phyloP scores from a whole-genome alignment of 78 protist genomes.

The Parvularia atlantis region DNA sequence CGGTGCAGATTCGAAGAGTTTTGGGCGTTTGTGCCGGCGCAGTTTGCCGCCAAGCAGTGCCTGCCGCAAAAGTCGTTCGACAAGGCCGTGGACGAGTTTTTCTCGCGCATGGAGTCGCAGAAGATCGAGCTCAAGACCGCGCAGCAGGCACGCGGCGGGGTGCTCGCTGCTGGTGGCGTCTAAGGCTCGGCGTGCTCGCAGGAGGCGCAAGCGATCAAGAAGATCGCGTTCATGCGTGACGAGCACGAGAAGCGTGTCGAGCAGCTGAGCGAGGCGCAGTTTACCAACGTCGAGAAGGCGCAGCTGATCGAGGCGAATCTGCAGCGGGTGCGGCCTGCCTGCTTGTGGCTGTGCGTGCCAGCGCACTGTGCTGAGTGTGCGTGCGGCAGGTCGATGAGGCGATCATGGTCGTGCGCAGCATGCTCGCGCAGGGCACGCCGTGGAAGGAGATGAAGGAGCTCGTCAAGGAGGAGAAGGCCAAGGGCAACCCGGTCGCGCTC shows the following conservation, averaged over 20 bases:
- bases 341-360: background rate
- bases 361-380: background rate
- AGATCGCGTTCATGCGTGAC: slow-evolving; percentile 50
- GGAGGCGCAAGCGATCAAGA: slow-evolving; percentile 40
- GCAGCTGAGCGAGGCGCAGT: slow-evolving; percentile 40
- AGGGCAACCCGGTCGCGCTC: slow-evolving; percentile 27
- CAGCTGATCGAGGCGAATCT: slow-evolving; percentile 28
- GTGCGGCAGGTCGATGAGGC: slow-evolving; percentile 46
- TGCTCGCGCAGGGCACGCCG: slow-evolving; percentile 42
- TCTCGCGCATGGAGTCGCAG: slow-evolving; percentile 59
- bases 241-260: slow-evolving; percentile 64
- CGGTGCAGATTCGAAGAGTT: slow-evolving; percentile 54
- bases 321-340: slow-evolving; percentile 44
- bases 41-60: slow-evolving; percentile 6
- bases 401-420: slow-evolving; percentile 34
- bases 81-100: slow-evolving; percentile 80
- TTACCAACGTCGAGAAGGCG: slow-evolving; percentile 35
- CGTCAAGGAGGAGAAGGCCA: slow-evolving; percentile 3
- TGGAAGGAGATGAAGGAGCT: slow-evolving; percentile 65
- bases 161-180: background rate
- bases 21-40: slow-evolving; percentile 46
- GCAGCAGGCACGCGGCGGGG: slow-evolving; percentile 17
- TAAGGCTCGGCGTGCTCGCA: background rate
- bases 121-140: slow-evolving; percentile 47
- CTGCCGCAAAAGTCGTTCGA: slow-evolving; percentile 39